Conservation (phyloP, 345 rosid species). For the Theobroma cacao region DNA sequence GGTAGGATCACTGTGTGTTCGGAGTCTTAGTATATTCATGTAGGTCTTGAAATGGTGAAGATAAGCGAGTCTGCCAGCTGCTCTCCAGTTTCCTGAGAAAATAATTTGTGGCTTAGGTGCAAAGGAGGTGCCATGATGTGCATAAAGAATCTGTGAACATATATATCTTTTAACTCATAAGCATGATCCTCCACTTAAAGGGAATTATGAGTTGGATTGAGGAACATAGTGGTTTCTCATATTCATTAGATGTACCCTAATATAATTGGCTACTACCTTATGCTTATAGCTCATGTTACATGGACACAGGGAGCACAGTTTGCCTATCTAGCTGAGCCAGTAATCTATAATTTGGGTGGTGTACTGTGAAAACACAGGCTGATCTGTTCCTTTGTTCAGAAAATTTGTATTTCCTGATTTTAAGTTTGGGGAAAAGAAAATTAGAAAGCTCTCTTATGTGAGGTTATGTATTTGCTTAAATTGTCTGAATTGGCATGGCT, state of each 20-base stretch:
- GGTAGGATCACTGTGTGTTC: constrained; percentile 86
- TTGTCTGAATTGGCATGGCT: constrained; percentile 33
- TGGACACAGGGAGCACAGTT: constrained; percentile 35
- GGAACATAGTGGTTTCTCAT: constrained; percentile 31
- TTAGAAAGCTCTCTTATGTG: constrained; percentile 16
- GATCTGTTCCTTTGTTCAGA: constrained; percentile 7
- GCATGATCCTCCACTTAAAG: constrained; percentile 21
- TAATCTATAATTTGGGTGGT: constrained; percentile 8
- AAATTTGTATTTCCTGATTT: neutral
- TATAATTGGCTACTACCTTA: constrained; percentile 14
- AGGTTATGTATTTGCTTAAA: constrained; percentile 20
- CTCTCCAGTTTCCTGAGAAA: constrained; percentile 71
- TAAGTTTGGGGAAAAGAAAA: neutral
- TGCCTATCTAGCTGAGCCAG: constrained; percentile 10
- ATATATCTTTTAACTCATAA: constrained; percentile 13
- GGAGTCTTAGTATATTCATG: constrained; percentile 47
- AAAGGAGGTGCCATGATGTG: constrained; percentile 24
- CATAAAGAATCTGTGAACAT: constrained; percentile 7
- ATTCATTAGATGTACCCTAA: constrained; percentile 21
- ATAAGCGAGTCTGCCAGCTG: constrained; percentile 90
- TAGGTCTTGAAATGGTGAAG: constrained; percentile 40
- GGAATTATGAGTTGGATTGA: constrained; percentile 31
- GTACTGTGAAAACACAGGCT: constrained; percentile 3
- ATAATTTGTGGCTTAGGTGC: constrained; percentile 62
- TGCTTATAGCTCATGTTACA: constrained; percentile 38